Conservation (phyloP, 169 alveolate species). For the Eimeria falciformis region DNA sequence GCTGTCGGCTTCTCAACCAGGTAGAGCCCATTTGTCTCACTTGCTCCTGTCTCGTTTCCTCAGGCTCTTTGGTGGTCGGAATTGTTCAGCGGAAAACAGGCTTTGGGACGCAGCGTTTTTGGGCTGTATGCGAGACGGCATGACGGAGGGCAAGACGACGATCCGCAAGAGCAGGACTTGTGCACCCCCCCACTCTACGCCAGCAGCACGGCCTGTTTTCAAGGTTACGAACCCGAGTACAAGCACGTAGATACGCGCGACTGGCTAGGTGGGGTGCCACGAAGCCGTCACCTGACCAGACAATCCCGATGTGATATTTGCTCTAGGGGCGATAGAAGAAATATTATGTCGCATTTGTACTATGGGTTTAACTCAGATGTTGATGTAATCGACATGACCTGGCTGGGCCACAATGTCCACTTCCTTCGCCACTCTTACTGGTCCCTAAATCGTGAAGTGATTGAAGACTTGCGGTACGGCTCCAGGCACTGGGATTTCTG, state of each 20-base stretch:
- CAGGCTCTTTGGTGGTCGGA: slow-evolving; percentile 76
- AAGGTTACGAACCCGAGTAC: slow-evolving; percentile 65
- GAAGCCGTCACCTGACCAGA: too few species aligned
- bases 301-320: background rate
- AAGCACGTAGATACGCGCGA: slow-evolving; percentile 45
- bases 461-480: slow-evolving; percentile 92
- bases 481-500: too few species aligned
- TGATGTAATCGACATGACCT: slow-evolving; percentile 94
- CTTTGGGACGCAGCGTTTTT: slow-evolving; percentile 70
- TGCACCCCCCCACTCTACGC: slow-evolving; percentile 44
- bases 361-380: slow-evolving; percentile 81
- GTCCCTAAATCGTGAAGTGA: slow-evolving; percentile 92
- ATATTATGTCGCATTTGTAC: slow-evolving; percentile 15
- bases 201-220: slow-evolving; percentile 43
- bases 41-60: background rate
- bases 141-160: background rate
- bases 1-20: background rate
- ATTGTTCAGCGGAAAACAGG: slow-evolving; percentile 68
- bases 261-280: slow-evolving; percentile 69
- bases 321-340: background rate
- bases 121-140: slow-evolving; percentile 56
- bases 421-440: slow-evolving; percentile 83
- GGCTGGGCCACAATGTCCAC: slow-evolving; percentile 86
- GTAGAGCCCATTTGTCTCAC: too few species aligned
- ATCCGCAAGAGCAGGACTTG: background rate